Evolutionary conservation across 768 basidiomycete species (phyloP).

Genomic region (Suillus americanus): DNA sequence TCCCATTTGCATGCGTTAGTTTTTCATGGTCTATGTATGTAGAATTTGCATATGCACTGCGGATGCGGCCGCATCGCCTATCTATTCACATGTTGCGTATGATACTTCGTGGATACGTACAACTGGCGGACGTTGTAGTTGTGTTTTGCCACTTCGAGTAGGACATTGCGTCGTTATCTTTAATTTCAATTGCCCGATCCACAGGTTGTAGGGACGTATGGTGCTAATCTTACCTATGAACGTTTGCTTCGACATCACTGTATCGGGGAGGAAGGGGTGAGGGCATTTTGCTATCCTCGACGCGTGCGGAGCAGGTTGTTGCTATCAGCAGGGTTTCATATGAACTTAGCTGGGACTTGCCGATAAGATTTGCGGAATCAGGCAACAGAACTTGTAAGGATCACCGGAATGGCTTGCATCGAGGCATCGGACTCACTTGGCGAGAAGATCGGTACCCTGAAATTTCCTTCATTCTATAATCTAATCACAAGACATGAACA

Average conservation of each 20-base stretch:
- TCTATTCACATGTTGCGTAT: neutral
- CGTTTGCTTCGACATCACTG: neutral
- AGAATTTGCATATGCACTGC: conserved; percentile 1
- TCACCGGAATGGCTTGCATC: neutral
- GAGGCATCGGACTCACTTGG: neutral
- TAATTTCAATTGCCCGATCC: conserved; percentile 12
- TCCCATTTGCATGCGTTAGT: neutral
- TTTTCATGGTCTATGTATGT: neutral
- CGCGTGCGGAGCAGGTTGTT: neutral
- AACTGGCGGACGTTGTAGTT: conserved; percentile 1
- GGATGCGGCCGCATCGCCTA: neutral
- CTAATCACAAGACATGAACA: conserved; percentile 9
- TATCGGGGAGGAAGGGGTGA: conserved; percentile 1
- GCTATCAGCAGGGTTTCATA: neutral
- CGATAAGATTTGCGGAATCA: conserved; percentile 4
- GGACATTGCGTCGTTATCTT: conserved; percentile 13
- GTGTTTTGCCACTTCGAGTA: conserved; percentile 4
- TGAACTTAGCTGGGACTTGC: neutral
- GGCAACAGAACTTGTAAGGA: neutral
- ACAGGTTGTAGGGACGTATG: neutral
- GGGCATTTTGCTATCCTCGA: conserved; percentile 4
- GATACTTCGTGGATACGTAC: neutral
- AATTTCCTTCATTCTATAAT: neutral
- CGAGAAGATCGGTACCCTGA: conserved; percentile 4
- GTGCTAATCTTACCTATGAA: conserved; percentile 3